Evolutionary conservation across 2,329 filamentous ascomycete genomes (phyloP).

Genomic region (Fusarium sp.): DNA sequence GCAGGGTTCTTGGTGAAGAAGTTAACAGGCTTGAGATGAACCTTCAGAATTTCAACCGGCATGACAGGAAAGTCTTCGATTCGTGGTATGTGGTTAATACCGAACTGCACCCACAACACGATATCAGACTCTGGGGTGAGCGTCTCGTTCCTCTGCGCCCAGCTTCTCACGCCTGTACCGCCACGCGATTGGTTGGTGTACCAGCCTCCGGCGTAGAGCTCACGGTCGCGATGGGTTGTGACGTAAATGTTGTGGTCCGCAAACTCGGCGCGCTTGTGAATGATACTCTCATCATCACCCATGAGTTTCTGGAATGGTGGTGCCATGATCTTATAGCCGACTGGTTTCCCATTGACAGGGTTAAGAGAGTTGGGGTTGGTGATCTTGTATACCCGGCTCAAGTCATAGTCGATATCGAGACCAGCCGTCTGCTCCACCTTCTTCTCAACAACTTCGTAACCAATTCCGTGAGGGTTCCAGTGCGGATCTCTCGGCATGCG

Average conservation of each 20-base stretch:
- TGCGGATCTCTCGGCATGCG: constrained; percentile 60
- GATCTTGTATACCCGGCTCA: constrained; percentile 67
- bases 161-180: constrained; percentile 52
- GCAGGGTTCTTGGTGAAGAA: constrained; percentile 66
- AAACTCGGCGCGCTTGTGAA: constrained; percentile 61
- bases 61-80: constrained; percentile 68
- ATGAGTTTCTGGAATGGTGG: constrained; percentile 64
- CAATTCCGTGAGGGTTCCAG: constrained; percentile 74
- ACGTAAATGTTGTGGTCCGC: constrained; percentile 66
- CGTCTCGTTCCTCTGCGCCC: constrained; percentile 55
- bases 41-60: constrained; percentile 42
- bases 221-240: constrained; percentile 64
- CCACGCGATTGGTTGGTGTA: constrained; percentile 66
- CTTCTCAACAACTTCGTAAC: constrained; percentile 68
- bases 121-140: constrained; percentile 82
- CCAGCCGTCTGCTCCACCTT: constrained; percentile 56
- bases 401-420: constrained; percentile 64
- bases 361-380: constrained; percentile 58
- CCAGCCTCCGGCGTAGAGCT: constrained; percentile 67
- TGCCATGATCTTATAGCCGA: constrained; percentile 66
- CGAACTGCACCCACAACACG: constrained; percentile 65
- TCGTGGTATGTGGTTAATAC: constrained; percentile 65
- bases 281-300: constrained; percentile 61
- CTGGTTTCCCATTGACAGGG: constrained; percentile 57
- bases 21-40: constrained; percentile 57